Evolutionary conservation across 257 asterid species (phyloP), one percentile per base, ranked within the genome.

Genomic region (Parsonsia alboflavescens): DNA sequence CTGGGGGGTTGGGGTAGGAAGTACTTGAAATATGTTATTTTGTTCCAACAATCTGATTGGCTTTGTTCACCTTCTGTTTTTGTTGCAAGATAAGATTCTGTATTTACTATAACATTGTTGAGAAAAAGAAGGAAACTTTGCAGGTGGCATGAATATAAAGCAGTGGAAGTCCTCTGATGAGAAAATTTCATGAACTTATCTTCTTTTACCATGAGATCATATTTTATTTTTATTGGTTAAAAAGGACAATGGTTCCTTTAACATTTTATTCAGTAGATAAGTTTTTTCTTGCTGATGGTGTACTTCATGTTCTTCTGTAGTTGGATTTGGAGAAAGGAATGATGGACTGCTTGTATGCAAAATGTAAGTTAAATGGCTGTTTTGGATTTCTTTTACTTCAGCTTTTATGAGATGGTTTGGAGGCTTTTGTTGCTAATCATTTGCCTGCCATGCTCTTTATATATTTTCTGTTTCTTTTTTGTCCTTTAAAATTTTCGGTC

Each of bases 301-400:
- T 24, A 59, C 54, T 76, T 70, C 6, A 45, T 65, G 36, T 68
- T 52, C 24, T 70, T 62, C 61, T 82, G 88, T 80, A 92, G 99
- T 85, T 95, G 90, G 97, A 92, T 82, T 77, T 95, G 88, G 94
- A 87, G 96, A 92, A 92, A 76, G 99, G 87, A 46, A 95, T 95
- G 99, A 88, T 95, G 98, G 97, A 95, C 77, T 95, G 99, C 90
- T 88, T 95, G 73, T 90, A 90, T 77, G 99, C 99, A 12, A 95
- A 92, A 83, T 95, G 99, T 95, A 84, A 88, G 96, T 88, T 79
- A 56, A 16, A 8, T 21, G 45, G 44, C 46, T 73, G 13, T 62
- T 77, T 36, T 45, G 53, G 66, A n/a, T 19, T 67, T 73, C 52
- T 6, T 41, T 30, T 49, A 24, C 30, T 66, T 41, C 42, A 63